Evolutionary conservation across 108 stramenopile genomes (phyloP).

Genomic region (Fistulifera solaris): DNA sequence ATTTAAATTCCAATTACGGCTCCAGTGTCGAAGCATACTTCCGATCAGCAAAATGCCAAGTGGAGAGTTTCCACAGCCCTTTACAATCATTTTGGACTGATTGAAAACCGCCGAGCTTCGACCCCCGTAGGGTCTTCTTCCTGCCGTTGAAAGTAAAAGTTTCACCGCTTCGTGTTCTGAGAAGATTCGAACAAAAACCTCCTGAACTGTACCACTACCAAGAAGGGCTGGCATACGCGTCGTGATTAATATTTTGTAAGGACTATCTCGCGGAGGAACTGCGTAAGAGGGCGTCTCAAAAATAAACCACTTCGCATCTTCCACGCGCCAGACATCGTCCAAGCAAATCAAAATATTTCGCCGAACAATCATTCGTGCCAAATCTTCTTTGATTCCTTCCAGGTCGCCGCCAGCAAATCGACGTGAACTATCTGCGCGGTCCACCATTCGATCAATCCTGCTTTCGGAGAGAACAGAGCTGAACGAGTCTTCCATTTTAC

Average conservation of each 20-base stretch:
- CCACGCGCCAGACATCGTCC: constrained; percentile 79
- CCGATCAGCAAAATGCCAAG: constrained; percentile 70
- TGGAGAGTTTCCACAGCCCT: constrained; percentile 84
- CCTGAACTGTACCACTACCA: constrained; percentile 61
- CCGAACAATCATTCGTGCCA: constrained; percentile 42
- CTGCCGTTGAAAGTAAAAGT: constrained; percentile 69
- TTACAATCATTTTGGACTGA: constrained; percentile 75
- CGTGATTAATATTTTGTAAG: constrained; percentile 64
- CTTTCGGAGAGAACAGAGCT: constrained; percentile 21
- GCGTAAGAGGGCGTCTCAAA: constrained; percentile 40
- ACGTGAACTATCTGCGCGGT: constrained; percentile 50
- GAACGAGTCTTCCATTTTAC: constrained; percentile 8
- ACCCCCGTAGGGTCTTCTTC: constrained; percentile 74
- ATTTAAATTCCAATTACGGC: constrained; percentile 75
- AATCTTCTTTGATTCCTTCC: constrained; percentile 80
- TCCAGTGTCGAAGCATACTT: constrained; percentile 74
- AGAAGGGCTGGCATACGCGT: constrained; percentile 67
- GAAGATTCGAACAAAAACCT: constrained; percentile 82
- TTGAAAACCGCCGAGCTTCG: constrained; percentile 74
- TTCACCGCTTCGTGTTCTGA: constrained; percentile 85
- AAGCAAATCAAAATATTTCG: constrained; percentile 69
- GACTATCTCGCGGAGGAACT: constrained; percentile 17
- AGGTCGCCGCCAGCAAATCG: constrained; percentile 74
- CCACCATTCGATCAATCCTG: constrained; percentile 25
- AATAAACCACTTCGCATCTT: constrained; percentile 86